A percentile compares a stretch with the other conserved stretches of the same genome.
These are phyloP conservation scores for Xerocomus brunneocitrinus DNA, from an alignment of 768 basidiomycete species.

Conservation along the genomic window DNA sequence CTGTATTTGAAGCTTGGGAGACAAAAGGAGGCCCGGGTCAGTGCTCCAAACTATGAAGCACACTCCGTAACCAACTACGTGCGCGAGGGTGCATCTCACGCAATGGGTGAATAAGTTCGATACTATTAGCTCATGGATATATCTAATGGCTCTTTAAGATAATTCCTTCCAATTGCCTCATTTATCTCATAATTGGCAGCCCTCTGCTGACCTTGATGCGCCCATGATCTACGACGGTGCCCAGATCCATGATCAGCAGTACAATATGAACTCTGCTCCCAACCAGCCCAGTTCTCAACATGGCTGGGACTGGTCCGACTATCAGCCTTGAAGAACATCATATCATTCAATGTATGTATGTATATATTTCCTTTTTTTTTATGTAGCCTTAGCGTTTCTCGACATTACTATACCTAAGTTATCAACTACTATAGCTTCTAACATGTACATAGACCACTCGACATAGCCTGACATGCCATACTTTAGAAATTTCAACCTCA, in stretches of 20 bases:
- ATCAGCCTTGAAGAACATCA: neutral
- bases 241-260: neutral
- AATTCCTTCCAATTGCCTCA: neutral
- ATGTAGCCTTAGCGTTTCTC: neutral
- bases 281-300: neutral
- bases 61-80: neutral
- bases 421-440: too few species aligned
- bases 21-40: neutral
- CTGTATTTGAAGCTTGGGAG: neutral
- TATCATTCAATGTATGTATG: neutral
- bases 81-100: neutral
- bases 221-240: neutral
- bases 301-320: too few species aligned
- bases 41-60: neutral
- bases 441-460: too few species aligned
- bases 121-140: neutral
- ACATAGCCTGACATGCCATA: neutral
- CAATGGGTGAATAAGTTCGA: conserved; percentile 1
- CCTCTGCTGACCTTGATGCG: neutral
- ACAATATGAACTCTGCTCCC: neutral
- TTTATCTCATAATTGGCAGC: neutral
- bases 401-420: too few species aligned
- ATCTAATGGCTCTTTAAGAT: conserved; percentile 3
- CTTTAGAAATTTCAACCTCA: neutral
- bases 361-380: too few species aligned